Conservation (phyloP, 2,329 filamentous ascomycete genomes). For the Phyllosticta citribraziliensis region DNA sequence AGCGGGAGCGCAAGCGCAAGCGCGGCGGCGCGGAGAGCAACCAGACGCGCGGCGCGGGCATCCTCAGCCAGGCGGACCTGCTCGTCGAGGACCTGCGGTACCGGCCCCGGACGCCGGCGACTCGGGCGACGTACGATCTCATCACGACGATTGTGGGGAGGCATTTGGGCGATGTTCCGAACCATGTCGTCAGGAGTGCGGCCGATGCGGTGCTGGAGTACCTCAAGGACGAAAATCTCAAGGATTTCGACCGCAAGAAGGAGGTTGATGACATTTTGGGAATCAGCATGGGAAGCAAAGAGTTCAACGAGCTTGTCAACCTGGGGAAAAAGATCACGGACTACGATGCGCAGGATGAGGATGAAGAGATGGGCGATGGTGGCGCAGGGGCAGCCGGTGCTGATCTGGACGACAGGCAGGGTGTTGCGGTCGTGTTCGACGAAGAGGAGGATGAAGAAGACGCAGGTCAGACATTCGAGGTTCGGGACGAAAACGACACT, state of each 20-base stretch:
- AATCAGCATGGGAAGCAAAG: constrained; percentile 69
- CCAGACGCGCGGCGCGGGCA: constrained; percentile 62
- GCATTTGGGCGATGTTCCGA: constrained; percentile 83
- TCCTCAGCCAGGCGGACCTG: constrained; percentile 75
- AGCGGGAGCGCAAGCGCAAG: constrained; percentile 76
- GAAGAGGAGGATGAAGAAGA: constrained; percentile 76
- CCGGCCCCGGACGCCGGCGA: constrained; percentile 81
- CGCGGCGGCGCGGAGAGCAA: constrained; percentile 60
- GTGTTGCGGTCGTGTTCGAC: constrained; percentile 95
- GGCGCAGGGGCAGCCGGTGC: constrained; percentile 50
- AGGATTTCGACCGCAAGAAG: constrained; percentile 97
- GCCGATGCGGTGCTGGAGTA: constrained; percentile 86
- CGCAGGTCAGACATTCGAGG: constrained; percentile 67
- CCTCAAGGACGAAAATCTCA: constrained; percentile 88
- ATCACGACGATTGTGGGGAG: constrained; percentile 85
- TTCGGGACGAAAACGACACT: constrained; percentile 69
- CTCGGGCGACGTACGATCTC: constrained; percentile 85
- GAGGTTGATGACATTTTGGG: constrained; percentile 91
- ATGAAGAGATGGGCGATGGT: constrained; percentile 68
- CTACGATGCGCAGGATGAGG: constrained; percentile 92
- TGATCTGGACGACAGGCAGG: constrained; percentile 87
- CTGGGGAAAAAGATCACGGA: constrained; percentile 98
- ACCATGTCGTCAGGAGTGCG: constrained; percentile 85
- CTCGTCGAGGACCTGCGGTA: constrained; percentile 88
- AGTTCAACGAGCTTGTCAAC: constrained; percentile 95